Evolutionary conservation across 352 stramenopile species (phyloP), one percentile per base, ranked within the genome.

Genomic region (Globisporangium splendens): DNA sequence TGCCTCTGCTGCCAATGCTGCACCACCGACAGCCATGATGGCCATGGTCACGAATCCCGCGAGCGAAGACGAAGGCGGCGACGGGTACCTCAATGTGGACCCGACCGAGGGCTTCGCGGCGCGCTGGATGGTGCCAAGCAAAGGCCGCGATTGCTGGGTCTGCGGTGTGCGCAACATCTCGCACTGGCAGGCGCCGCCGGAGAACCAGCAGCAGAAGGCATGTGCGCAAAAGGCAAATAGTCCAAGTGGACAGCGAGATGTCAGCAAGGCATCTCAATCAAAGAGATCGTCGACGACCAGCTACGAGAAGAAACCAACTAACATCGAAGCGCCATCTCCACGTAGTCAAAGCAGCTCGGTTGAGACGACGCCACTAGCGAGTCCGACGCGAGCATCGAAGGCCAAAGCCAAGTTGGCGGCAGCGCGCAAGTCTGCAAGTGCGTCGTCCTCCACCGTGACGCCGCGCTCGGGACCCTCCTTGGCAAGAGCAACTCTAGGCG

Each of bases 21-120:
- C 53, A 3, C 54, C 66, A 35, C 56, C 67, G 2, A 52, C 89
- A 28, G 56, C 80, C 2, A 86, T 93, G 68, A 83, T 93, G 75
- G 74, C 75, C 13, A 72, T 90, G 18, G 70, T 89, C 15, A 86
- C 75, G 17, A 93, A 93, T 54, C 76, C 81, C 8, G 69, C 72
- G 47, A 66, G 47, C 49, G 81, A 75, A 49, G 79, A 88, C 17
- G 68, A 86, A 35, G 67, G 61, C 2, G 59, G 57, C 28, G 70
- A 79, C 24, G 75, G 83, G 3, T 93, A 87, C 55, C 72, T 93
- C 38, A 93, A 90, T 28, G 71, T 93, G 15, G 83, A 93, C 31
- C 69, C 66, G 13, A 89, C 80, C 2, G 75, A 89, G 14, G 63
- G 72, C 12, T 88, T 89, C 68, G 79, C 82, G 0, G 65, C 71